Conservation (phyloP, 208 protist genomes). For the Wallacemonas sp. region DNA sequence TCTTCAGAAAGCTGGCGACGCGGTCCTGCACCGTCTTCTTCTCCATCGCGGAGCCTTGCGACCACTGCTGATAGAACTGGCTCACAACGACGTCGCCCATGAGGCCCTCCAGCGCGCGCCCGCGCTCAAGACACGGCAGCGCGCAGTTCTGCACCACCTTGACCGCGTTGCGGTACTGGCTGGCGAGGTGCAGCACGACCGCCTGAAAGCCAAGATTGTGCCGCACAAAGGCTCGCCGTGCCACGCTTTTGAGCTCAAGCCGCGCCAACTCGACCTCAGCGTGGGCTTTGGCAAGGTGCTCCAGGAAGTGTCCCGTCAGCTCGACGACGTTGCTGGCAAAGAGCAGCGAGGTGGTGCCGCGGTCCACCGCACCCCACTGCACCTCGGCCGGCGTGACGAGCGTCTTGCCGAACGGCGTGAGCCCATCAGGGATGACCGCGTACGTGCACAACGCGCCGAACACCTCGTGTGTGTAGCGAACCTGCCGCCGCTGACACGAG, state of each 20-base stretch:
- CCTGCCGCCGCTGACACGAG: conserved; percentile 16
- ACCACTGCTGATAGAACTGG: conserved; percentile 36
- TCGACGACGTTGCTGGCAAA: conserved; percentile 41
- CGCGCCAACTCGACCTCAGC: conserved; percentile 23
- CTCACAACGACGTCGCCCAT: conserved; percentile 45
- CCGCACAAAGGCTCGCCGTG: conserved; percentile 27
- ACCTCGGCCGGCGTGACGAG: conserved; percentile 9
- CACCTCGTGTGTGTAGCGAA: conserved; percentile 36
- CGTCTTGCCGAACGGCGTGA: conserved; percentile 13
- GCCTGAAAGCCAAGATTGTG: conserved; percentile 50
- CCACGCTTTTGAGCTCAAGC: conserved; percentile 44
- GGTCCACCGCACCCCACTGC: conserved; percentile 27
- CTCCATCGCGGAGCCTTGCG: conserved; percentile 31
- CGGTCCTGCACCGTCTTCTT: conserved; percentile 23
- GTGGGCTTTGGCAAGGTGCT: conserved; percentile 24
- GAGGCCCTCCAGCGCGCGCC: conserved; percentile 32
- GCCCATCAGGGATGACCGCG: conserved; percentile 24
- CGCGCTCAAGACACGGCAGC: conserved; percentile 34
- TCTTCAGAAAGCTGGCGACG: conserved; percentile 29
- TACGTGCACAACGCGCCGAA: conserved; percentile 37
- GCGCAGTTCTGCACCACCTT: conserved; percentile 30
- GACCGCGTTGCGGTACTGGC: conserved; percentile 22
- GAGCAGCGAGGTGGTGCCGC: conserved; percentile 30
- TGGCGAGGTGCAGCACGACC: conserved; percentile 31
- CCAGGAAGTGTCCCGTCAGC: conserved; percentile 23